These are phyloP conservation scores for Viola odorata DNA, from an alignment of 345 rosid genomes.

Conservation along the genomic window DNA sequence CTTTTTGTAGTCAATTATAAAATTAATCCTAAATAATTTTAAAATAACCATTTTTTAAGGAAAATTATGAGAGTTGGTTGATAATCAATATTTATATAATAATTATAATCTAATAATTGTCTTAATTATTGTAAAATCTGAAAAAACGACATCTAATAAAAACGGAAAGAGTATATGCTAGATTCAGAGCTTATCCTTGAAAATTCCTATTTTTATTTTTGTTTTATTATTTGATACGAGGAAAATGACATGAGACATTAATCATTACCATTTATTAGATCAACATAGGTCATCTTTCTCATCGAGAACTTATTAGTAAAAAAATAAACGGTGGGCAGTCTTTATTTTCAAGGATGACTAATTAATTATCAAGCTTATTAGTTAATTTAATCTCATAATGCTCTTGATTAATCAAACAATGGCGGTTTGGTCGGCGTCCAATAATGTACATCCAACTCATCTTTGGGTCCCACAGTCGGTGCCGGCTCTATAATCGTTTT, in stretches of 20 bases:
- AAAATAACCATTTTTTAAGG: too few relatives aligned
- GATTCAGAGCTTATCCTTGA: too few relatives aligned
- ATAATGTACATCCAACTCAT: slow-evolving; percentile 11
- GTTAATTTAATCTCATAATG: slow-evolving; percentile 41
- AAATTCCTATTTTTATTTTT: neutral
- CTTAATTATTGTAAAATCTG: too few relatives aligned
- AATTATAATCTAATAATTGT: too few relatives aligned
- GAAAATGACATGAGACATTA: slow-evolving; percentile 20
- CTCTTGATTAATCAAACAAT: slow-evolving; percentile 17
- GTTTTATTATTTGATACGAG: neutral
- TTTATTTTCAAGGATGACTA: slow-evolving; percentile 11
- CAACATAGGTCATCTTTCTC: too few relatives aligned
- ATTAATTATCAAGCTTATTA: slow-evolving; percentile 33
- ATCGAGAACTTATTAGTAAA: too few relatives aligned
- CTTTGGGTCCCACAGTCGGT: slow-evolving; percentile 41
- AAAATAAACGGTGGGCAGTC: neutral
- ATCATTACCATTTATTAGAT: neutral
- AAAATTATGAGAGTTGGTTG: too few relatives aligned
- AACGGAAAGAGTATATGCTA: too few relatives aligned
- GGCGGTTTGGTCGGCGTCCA: slow-evolving; percentile 51
- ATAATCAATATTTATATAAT: too few relatives aligned
- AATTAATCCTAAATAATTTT: too few relatives aligned
- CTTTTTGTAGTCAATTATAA: too few relatives aligned
- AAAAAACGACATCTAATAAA: too few relatives aligned
- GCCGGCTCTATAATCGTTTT: slow-evolving; percentile 30